Evolutionary conservation across 805 yeast genomes (phyloP).

Genomic region (Kluyveromyces wickerhamii): DNA sequence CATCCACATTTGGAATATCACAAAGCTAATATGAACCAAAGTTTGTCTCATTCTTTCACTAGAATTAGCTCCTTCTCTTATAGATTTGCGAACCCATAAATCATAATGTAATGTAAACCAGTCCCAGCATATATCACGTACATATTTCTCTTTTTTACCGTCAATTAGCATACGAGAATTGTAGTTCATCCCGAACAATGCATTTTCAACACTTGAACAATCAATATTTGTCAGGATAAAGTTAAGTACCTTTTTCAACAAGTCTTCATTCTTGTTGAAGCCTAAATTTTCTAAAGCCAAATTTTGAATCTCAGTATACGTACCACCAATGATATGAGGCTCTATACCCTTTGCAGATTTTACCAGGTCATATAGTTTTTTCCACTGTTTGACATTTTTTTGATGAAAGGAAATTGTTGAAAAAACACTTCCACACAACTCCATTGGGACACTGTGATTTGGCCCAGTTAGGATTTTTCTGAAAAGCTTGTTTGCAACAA

Average conservation of each 20-base stretch:
- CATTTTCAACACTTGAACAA: conserved; percentile 45
- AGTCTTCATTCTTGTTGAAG: conserved; percentile 36
- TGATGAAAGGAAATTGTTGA: conserved; percentile 34
- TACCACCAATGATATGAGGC: conserved; percentile 20
- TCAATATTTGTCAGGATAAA: conserved; percentile 52
- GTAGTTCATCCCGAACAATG: conserved; percentile 46
- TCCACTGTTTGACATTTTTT: conserved; percentile 43
- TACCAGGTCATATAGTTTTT: conserved; percentile 46
- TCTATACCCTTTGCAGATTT: conserved; percentile 42
- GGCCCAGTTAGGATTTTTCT: conserved; percentile 49
- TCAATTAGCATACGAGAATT: conserved; percentile 22
- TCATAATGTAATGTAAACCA: conserved; percentile 52
- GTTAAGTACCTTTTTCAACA: conserved; percentile 47
- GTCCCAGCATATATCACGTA: conserved; percentile 37
- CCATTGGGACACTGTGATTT: conserved; percentile 42
- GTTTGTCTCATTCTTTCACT: conserved; percentile 41
- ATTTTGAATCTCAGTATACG: conserved; percentile 35
- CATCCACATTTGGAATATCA: conserved; percentile 29
- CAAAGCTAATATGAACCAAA: conserved; percentile 31
- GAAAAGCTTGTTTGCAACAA: conserved; percentile 35
- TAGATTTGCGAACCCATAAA: conserved; percentile 42
- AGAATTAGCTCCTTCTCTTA: conserved; percentile 38
- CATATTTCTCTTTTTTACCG: conserved; percentile 7
- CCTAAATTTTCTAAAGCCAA: conserved; percentile 51
- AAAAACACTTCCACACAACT: conserved; percentile 39